phyloP scores from a whole-genome alignment of 495 filamentous ascomycete species.

The Chaetomium fimeti region DNA sequence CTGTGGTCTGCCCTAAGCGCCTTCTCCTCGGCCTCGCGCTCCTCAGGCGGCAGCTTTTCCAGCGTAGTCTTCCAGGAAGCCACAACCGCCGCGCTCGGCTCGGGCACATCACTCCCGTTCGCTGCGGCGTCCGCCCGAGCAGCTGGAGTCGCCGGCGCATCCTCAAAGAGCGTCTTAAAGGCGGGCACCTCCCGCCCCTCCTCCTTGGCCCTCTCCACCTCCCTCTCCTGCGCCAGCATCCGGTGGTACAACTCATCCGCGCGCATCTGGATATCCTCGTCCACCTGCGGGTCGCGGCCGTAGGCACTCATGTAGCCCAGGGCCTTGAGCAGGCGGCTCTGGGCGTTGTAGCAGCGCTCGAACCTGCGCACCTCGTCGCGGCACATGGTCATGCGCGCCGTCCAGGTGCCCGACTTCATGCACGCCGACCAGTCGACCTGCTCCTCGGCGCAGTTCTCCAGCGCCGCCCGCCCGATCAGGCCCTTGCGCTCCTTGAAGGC shows the following conservation, averaged over 20 bases:
- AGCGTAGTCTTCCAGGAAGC: slow-evolving; percentile 53
- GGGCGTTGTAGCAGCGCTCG: slow-evolving; percentile 77
- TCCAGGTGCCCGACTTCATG: slow-evolving; percentile 63
- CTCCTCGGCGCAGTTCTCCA: slow-evolving; percentile 92
- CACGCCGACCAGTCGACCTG: slow-evolving; percentile 73
- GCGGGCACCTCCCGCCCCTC: slow-evolving; percentile 54
- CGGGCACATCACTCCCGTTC: slow-evolving; percentile 17
- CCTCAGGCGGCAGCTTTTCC: slow-evolving; percentile 58
- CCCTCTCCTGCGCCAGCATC: slow-evolving; percentile 74
- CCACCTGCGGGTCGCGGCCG: slow-evolving; percentile 61
- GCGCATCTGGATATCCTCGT: slow-evolving; percentile 94
- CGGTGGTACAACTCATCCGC: slow-evolving; percentile 84
- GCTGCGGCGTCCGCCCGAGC: slow-evolving; percentile 21
- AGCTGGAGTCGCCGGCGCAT: slow-evolving; percentile 22
- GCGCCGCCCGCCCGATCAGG: slow-evolving; percentile 72
- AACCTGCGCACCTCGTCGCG: slow-evolving; percentile 65
- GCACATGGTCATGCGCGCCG: slow-evolving; percentile 69
- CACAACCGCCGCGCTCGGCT: slow-evolving; percentile 39
- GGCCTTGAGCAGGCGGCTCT: slow-evolving; percentile 83
- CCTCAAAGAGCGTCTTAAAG: slow-evolving; percentile 48
- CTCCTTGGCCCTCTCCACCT: slow-evolving; percentile 63
- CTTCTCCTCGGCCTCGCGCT: slow-evolving; percentile 65
- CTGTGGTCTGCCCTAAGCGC: slow-evolving; percentile 60
- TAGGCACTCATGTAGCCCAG: slow-evolving; percentile 78
- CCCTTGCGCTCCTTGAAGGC: slow-evolving; percentile 78